Evolutionary conservation across 106 monocot species (phyloP).

Genomic region (Dioscorea zingiberensis): DNA sequence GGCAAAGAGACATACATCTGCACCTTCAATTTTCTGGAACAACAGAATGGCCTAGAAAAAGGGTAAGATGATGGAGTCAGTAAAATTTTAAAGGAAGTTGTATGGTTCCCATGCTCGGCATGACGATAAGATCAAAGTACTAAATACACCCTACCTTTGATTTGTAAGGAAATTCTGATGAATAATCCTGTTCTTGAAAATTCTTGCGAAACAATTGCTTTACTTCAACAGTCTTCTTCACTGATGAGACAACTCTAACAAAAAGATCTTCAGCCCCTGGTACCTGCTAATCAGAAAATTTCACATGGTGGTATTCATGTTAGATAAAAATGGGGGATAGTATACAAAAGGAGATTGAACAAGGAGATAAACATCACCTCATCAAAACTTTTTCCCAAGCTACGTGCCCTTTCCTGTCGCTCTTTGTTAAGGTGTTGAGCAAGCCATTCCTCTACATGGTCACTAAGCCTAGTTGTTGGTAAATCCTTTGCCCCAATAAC

Average conservation of each 20-base stretch:
- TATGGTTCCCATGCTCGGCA: not conserved
- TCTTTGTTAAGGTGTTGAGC: constrained; percentile 42
- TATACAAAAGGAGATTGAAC: not conserved
- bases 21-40: constrained; percentile 76
- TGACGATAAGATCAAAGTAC: not conserved
- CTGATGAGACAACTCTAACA: constrained; percentile 79
- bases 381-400: constrained; percentile 26
- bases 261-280: constrained; percentile 77
- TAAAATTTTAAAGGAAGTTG: not conserved
- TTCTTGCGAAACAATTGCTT: constrained; percentile 53
- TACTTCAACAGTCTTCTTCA: constrained; percentile 65
- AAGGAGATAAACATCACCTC: constrained; percentile 29
- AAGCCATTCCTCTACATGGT: constrained; percentile 62
- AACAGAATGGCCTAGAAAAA: constrained; percentile 53
- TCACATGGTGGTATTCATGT: not conserved
- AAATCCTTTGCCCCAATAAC: constrained; percentile 46
- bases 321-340: not conserved
- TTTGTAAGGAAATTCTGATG: constrained; percentile 75
- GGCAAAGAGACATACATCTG: constrained; percentile 63
- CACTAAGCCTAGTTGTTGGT: constrained; percentile 59
- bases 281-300: constrained; percentile 32
- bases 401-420: constrained; percentile 56
- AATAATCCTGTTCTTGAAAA: constrained; percentile 66
- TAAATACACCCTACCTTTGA: constrained; percentile 51
- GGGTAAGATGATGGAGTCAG: not conserved